Base-by-base conservation (phyloP, 1,139 yeast species). In the Geotrichum carabidarum region DNA sequence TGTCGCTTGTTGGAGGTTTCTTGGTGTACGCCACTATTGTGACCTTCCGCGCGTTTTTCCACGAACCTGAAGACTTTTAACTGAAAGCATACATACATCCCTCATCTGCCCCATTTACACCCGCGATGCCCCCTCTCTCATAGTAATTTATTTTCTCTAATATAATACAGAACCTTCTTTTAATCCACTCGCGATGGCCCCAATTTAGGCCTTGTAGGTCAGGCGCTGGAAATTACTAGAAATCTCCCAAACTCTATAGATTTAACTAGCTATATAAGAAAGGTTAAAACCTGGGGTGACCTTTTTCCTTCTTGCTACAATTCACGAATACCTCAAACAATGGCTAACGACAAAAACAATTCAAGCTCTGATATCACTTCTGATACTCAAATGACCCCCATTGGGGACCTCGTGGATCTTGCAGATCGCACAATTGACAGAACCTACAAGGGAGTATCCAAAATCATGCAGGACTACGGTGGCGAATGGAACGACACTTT, bases 21-120 rank as follows among this genome's bases (percentile, higher is more conserved):
- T 73, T 86, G 57, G 85, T 88, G 48, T 85, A 83, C 68, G 82
- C 82, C 4, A 84, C 95, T 0, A 86, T 88, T 42, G 80, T 83
- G 59, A 78, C 85, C 5, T 88, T 88, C 68, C 81, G 87, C 34
- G 74, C 80, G 58, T 85, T 83, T 65, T 87, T 88, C 68, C 86
- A 83, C 60, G 82, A 78, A 46, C 68, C 77, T 7, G 82, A 78
- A 45, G 82, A 79, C 59, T 72, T 70, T 58, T 74, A 63, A 44
- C 4, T 9, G 42, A 37, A 9, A 34, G 4, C 37, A 14, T 37
- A 11, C 18, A 11, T 11, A 37, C 42, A n/a, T n/a, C 14, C 37
- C n/a, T 34, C 6, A 11, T 2, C 37, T 34, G 37, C 12, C 15
- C 3, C 42, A 11, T 37, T 37, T 37, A 22, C 27, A 22, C 27